Evolutionary conservation across 257 asterid species (phyloP).

Genomic region (Capsicum rhomboideum): DNA sequence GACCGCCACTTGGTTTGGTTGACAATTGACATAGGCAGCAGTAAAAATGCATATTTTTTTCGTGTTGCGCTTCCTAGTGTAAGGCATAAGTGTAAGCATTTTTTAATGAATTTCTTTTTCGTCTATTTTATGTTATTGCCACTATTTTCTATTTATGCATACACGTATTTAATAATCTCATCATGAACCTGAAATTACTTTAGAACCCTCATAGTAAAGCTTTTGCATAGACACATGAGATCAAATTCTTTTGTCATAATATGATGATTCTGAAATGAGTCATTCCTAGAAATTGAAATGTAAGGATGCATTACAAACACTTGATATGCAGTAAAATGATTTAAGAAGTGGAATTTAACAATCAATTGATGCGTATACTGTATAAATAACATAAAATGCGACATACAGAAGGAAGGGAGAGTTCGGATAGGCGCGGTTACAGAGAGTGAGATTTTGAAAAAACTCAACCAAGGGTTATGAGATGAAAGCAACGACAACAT

Average conservation of each 20-base stretch:
- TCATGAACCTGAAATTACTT: background rate
- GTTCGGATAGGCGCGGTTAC: conserved; percentile 24
- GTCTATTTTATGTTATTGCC: background rate
- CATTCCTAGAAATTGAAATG: background rate
- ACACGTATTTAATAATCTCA: background rate
- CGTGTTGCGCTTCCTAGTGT: conserved; percentile 43
- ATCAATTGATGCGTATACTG: background rate
- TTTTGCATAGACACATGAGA: background rate
- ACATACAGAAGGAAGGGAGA: conserved; percentile 22
- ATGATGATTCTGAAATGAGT: background rate
- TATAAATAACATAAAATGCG: conserved; percentile 25
- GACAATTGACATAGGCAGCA: conserved; percentile 37
- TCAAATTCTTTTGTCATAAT: background rate
- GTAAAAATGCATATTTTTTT: conserved; percentile 26
- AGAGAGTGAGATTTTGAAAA: conserved; percentile 14
- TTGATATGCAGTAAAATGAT: no score
- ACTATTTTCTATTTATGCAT: background rate
- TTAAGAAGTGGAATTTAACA: background rate
- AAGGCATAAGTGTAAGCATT: conserved; percentile 20
- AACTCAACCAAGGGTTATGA: conserved; percentile 17
- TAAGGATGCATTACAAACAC: background rate
- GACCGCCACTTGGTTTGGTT: conserved; percentile 31
- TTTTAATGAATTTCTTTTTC: background rate
- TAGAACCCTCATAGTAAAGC: background rate
- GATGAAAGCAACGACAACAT: conserved; percentile 5